These are phyloP conservation scores for Epichloe sylvatica DNA, from an alignment of 2,329 filamentous ascomycete genomes.

Conservation along the genomic window DNA sequence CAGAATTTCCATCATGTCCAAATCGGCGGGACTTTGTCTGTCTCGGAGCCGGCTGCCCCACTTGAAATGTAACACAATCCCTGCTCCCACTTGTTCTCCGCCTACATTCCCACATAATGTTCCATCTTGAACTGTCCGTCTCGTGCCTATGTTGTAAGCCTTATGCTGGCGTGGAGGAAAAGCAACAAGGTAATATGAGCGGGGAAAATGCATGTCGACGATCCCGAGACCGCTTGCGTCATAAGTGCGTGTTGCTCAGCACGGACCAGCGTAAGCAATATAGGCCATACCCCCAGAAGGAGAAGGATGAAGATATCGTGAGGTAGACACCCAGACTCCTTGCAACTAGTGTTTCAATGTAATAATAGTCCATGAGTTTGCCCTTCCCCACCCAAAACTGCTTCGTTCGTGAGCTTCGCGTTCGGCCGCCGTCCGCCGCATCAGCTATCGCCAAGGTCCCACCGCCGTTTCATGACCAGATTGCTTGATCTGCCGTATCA, in stretches of 20 bases:
- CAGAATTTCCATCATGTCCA: background rate
- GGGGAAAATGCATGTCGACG: too few species aligned
- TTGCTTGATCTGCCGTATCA: background rate
- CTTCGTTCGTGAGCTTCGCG: background rate
- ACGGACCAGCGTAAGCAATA: background rate
- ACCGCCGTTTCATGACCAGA: background rate
- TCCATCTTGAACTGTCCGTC: too few species aligned
- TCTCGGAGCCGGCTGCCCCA: too few species aligned
- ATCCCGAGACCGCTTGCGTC: too few species aligned
- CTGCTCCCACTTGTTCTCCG: background rate
- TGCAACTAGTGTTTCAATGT: too few species aligned
- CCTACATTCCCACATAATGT: background rate
- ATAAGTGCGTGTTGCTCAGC: background rate
- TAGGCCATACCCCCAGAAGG: too few species aligned
- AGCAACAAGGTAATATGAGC: too few species aligned
- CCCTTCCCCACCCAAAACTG: background rate
- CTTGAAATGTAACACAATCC: background rate
- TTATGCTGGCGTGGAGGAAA: background rate
- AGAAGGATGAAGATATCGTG: too few species aligned
- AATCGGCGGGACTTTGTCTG: background rate
- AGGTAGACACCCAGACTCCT: too few species aligned
- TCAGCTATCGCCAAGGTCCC: too few species aligned
- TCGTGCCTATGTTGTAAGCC: background rate
- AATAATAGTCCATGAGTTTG: background rate
- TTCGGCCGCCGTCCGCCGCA: too few species aligned